Percentiles rank a stretch among this genome's conserved stretches.
Evolutionary conservation across 345 rosid genomes (phyloP).

Genomic region (Moringa oleifera): DNA sequence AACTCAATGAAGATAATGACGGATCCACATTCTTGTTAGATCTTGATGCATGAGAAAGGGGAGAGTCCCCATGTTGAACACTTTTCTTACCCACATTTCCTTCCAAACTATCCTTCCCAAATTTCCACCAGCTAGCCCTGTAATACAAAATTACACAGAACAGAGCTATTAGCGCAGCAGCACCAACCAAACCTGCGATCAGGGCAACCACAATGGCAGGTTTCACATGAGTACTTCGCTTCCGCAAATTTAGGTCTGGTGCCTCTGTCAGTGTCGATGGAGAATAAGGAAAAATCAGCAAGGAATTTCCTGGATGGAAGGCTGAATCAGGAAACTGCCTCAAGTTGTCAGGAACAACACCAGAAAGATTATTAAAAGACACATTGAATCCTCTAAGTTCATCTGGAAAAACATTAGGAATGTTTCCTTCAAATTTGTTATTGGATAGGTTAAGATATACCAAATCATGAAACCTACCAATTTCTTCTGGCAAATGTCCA

Average conservation of each 20-base stretch:
- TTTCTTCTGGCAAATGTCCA: conserved; percentile 46
- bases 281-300: conserved; percentile 42
- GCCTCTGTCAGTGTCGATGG: conserved; percentile 32
- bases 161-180: conserved; percentile 37
- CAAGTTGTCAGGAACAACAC: conserved; percentile 58
- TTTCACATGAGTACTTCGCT: conserved; percentile 33
- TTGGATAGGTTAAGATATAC: conserved; percentile 55
- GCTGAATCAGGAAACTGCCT: conserved; percentile 70
- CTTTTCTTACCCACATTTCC: conserved; percentile 28
- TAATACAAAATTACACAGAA: conserved; percentile 35
- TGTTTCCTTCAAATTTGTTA: conserved; percentile 63
- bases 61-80: conserved; percentile 27
- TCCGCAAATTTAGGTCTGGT: conserved; percentile 23
- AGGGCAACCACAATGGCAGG: conserved; percentile 42
- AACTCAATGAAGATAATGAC: conserved; percentile 39
- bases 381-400: conserved; percentile 53
- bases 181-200: conserved; percentile 56
- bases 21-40: conserved; percentile 31
- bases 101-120: conserved; percentile 20
- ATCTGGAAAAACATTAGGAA: conserved; percentile 59
- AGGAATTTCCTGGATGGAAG: conserved; percentile 78
- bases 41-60: conserved; percentile 35
- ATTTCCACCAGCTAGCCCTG: conserved; percentile 23
- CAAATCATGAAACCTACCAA: conserved; percentile 41
- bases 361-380: conserved; percentile 78